phyloP scores from a whole-genome alignment of 2,329 filamentous ascomycete species.

The Sporothrix luriei region DNA sequence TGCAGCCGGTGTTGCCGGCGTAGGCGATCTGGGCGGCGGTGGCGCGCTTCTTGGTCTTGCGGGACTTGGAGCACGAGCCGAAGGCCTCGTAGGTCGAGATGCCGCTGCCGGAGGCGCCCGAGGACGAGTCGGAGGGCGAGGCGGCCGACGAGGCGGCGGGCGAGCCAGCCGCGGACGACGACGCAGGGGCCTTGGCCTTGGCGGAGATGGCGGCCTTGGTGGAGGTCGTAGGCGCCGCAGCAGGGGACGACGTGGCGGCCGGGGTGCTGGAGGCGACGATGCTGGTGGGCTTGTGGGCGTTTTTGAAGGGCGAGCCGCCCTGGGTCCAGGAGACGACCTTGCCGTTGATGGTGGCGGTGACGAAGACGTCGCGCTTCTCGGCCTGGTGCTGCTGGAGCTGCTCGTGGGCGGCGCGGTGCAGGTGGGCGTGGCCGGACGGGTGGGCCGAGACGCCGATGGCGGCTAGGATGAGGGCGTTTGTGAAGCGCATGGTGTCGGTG shows the following conservation, averaged over 20 bases:
- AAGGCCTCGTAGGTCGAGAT: constrained; percentile 39
- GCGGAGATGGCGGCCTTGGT: background rate
- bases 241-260: constrained; percentile 3
- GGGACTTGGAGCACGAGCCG: constrained; percentile 40
- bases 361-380: constrained; percentile 36
- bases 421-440: constrained; percentile 45
- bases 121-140: constrained; percentile 32
- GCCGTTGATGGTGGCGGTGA: constrained; percentile 40
- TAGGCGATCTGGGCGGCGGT: constrained; percentile 51
- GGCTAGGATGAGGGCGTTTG: constrained; percentile 42
- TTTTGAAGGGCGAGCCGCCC: constrained; percentile 39
- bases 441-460: constrained; percentile 43
- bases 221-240: constrained; percentile 36
- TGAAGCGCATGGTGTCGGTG: constrained; percentile 37
- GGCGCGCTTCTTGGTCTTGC: constrained; percentile 49
- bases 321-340: constrained; percentile 40
- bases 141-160: background rate
- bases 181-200: constrained; percentile 8
- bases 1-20: constrained; percentile 51
- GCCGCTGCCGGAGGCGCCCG: constrained; percentile 65
- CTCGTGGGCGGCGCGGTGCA: constrained; percentile 42
- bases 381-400: constrained; percentile 40
- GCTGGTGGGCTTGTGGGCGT: constrained; percentile 38
- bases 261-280: constrained; percentile 23
- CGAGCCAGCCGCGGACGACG: constrained; percentile 7